A percentile compares a stretch with the other conserved stretches of the same genome.
Conservation (phyloP, 108 stramenopile species). For the Hondaea fermentalgiana region DNA sequence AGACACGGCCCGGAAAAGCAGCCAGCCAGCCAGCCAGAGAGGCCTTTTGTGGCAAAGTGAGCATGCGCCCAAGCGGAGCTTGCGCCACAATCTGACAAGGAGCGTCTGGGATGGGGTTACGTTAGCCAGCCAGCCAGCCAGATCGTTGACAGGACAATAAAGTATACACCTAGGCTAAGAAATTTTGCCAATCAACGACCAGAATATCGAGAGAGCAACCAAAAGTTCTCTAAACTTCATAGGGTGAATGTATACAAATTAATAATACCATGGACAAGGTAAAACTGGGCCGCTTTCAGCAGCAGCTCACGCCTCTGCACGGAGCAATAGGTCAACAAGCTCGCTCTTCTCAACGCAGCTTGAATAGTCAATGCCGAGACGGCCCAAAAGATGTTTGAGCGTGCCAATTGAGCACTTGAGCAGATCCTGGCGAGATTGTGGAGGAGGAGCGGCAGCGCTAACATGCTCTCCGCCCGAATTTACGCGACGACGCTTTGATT, state of each 20-base stretch:
- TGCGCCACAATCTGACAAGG: too few relatives aligned
- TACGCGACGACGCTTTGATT: background rate
- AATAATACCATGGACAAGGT: background rate
- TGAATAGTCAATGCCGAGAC: background rate
- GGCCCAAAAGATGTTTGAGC: background rate
- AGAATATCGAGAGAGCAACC: too few relatives aligned
- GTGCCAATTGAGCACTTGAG: background rate
- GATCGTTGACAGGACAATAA: too few relatives aligned
- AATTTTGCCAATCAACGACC: too few relatives aligned
- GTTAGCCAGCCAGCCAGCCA: too few relatives aligned
- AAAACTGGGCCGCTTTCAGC: background rate
- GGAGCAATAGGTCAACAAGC: background rate
- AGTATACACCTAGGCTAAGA: too few relatives aligned
- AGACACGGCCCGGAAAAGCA: too few relatives aligned
- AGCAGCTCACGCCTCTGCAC: background rate
- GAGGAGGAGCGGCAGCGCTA: background rate
- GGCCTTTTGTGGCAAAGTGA: too few relatives aligned
- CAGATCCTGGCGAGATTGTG: background rate
- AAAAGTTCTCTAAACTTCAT: too few relatives aligned
- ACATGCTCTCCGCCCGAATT: background rate
- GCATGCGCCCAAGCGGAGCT: too few relatives aligned
- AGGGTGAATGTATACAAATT: background rate
- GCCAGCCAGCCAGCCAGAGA: too few relatives aligned
- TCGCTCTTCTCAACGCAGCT: background rate
- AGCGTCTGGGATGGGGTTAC: too few relatives aligned